Percentiles rank a stretch among this genome's conserved stretches.
phyloP scores from a whole-genome alignment of 1,284 basidiomycete species.

The Cutaneotrichosporon cutaneum region DNA sequence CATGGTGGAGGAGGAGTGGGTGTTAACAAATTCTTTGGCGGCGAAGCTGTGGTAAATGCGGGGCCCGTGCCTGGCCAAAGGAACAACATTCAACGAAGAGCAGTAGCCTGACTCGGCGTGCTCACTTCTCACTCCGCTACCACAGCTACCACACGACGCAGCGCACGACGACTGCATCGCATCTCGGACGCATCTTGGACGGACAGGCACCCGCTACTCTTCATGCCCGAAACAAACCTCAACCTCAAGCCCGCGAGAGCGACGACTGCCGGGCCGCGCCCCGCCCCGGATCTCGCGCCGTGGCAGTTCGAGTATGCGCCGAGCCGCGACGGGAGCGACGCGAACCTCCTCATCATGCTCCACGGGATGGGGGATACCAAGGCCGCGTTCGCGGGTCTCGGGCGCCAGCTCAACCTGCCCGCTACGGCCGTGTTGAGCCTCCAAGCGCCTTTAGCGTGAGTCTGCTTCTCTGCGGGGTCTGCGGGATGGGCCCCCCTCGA shows the following conservation, averaged over 20 bases:
- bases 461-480: background rate
- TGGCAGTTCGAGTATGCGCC: slow-evolving; percentile 44
- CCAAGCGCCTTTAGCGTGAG: slow-evolving; percentile 71
- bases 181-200: no score
- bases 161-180: no score
- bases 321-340: slow-evolving; percentile 69
- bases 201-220: background rate
- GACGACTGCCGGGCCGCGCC: background rate
- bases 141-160: no score
- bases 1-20: slow-evolving; percentile 56
- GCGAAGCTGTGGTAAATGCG: background rate
- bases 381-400: slow-evolving; percentile 70
- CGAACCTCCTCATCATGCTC: slow-evolving; percentile 79
- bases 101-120: no score
- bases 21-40: slow-evolving; percentile 1
- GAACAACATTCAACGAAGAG: background rate
- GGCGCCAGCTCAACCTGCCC: slow-evolving; percentile 70
- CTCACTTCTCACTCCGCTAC: no score
- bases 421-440: slow-evolving; percentile 80
- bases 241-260: slow-evolving; percentile 35
- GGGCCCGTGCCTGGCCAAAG: background rate
- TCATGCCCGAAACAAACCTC: slow-evolving; percentile 16
- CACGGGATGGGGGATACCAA: slow-evolving; percentile 88
- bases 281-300: slow-evolving; percentile 35
- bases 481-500: no score